These are phyloP conservation scores for Wickerhamomyces mucosus DNA, from an alignment of 805 yeast species.

Conservation along the genomic window DNA sequence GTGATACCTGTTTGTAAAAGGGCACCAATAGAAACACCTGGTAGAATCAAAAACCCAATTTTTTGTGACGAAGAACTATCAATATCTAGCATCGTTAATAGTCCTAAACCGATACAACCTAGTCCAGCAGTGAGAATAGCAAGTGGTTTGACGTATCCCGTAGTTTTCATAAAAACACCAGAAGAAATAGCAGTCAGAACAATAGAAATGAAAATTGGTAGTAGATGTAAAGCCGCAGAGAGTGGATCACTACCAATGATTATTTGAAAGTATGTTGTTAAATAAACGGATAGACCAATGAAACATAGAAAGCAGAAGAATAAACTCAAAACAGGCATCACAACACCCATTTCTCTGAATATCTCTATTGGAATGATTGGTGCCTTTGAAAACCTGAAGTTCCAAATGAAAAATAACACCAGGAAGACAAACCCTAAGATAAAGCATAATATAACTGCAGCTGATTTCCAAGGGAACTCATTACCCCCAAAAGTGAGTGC, in stretches of 20 bases:
- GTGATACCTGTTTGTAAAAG: slow-evolving; percentile 36
- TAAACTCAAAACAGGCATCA: slow-evolving; percentile 22
- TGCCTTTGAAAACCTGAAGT: slow-evolving; percentile 29
- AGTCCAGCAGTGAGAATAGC: slow-evolving; percentile 26
- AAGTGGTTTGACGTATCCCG: slow-evolving; percentile 32
- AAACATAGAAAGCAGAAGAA: slow-evolving; percentile 30
- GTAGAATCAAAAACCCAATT: slow-evolving; percentile 36
- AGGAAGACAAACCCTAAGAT: slow-evolving; percentile 31
- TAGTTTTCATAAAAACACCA: slow-evolving; percentile 28
- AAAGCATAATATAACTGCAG: slow-evolving; percentile 40
- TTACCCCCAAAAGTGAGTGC: slow-evolving; percentile 49
- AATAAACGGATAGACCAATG: slow-evolving; percentile 27
- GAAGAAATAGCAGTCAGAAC: slow-evolving; percentile 6
- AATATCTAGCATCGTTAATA: slow-evolving; percentile 30
- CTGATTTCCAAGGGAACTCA: slow-evolving; percentile 43
- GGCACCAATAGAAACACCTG: slow-evolving; percentile 40
- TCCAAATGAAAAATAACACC: slow-evolving; percentile 41
- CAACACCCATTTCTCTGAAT: slow-evolving; percentile 26
- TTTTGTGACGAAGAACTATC: slow-evolving; percentile 27
- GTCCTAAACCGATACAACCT: slow-evolving; percentile 35
- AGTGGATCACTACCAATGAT: slow-evolving; percentile 23
- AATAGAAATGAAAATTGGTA: slow-evolving; percentile 13
- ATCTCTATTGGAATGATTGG: slow-evolving; percentile 44
- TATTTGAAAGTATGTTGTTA: slow-evolving; percentile 42
- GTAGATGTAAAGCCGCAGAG: slow-evolving; percentile 14